Evolutionary conservation across 805 yeast genomes (phyloP).

Genomic region (Ogataea paradorogensis): DNA sequence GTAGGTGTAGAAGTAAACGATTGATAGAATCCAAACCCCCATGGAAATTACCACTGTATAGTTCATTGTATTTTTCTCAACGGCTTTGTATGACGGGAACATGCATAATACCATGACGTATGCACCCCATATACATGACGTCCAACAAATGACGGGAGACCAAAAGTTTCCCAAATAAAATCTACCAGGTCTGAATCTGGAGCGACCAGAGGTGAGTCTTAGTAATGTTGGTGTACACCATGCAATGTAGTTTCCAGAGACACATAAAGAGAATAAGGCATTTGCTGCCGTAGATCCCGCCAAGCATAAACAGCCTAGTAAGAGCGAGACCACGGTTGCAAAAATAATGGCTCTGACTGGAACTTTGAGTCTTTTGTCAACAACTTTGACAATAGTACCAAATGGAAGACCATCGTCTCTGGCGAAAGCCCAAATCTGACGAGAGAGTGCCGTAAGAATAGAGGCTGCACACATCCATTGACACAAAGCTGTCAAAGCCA

Average conservation of each 20-base stretch:
- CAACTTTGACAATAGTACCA: constrained; percentile 51
- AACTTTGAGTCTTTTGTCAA: constrained; percentile 52
- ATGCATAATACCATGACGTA: constrained; percentile 56
- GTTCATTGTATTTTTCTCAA: constrained; percentile 56
- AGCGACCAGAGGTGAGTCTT: constrained; percentile 50
- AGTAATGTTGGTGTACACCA: constrained; percentile 61
- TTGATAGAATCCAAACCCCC: constrained; percentile 54
- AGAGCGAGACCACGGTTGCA: constrained; percentile 46
- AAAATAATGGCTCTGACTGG: constrained; percentile 64
- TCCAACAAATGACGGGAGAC: constrained; percentile 40
- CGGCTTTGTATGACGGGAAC: constrained; percentile 51
- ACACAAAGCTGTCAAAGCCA: constrained; percentile 54
- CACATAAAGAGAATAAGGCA: constrained; percentile 61
- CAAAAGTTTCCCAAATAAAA: constrained; percentile 58
- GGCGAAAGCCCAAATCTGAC: constrained; percentile 67
- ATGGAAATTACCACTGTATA: constrained; percentile 64
- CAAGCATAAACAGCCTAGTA: constrained; percentile 56
- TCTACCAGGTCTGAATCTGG: constrained; percentile 62
- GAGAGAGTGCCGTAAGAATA: constrained; percentile 58
- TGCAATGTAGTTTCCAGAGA: constrained; percentile 60
- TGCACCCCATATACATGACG: constrained; percentile 47
- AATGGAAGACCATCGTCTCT: constrained; percentile 74
- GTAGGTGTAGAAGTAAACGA: constrained; percentile 47
- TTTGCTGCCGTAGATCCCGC: constrained; percentile 59
- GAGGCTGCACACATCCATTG: constrained; percentile 67